A percentile compares a stretch with the other conserved stretches of the same genome.
Conservation (phyloP, 345 rosid species). For the Toxicodendron radicans region DNA sequence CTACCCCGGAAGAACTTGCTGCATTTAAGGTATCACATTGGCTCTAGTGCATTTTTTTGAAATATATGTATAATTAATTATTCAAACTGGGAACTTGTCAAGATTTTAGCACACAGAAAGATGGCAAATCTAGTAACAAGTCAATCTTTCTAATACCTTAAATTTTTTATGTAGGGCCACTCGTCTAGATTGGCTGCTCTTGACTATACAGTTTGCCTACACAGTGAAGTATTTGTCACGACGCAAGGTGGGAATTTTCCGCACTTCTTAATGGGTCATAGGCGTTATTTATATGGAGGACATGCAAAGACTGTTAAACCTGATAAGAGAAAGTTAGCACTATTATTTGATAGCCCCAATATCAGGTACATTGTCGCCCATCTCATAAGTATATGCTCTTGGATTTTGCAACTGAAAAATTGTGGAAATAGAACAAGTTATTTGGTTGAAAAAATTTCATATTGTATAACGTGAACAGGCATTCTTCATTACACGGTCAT, state of each 20-base stretch:
- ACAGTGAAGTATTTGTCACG: conserved; percentile 91
- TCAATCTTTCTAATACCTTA: conserved; percentile 20
- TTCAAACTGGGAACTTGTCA: not conserved
- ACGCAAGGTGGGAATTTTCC: conserved; percentile 99
- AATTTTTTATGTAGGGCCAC: conserved; percentile 63
- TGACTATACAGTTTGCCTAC: conserved; percentile 89
- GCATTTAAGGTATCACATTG: conserved; percentile 66
- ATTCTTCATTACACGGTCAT: no score
- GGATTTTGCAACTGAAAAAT: not conserved
- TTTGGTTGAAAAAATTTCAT: not conserved
- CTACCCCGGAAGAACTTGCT: conserved; percentile 78
- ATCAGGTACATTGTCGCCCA: conserved; percentile 50
- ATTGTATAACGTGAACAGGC: no score
- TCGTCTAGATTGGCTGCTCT: conserved; percentile 94
- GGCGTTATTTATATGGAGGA: conserved; percentile 86
- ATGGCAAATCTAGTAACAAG: not conserved
- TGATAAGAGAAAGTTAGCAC: conserved; percentile 84
- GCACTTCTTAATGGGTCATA: conserved; percentile 93
- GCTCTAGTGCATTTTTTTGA: not conserved
- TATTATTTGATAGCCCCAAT: conserved; percentile 75
- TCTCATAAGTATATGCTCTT: no score
- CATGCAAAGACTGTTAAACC: conserved; percentile 91
- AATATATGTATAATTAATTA: not conserved
- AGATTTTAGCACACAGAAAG: not conserved
- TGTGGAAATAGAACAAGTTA: not conserved